Evolutionary conservation across 2,329 filamentous ascomycete species (phyloP), one percentile per base, ranked within the genome.

Genomic region (Coniochaeta pulveracea): DNA sequence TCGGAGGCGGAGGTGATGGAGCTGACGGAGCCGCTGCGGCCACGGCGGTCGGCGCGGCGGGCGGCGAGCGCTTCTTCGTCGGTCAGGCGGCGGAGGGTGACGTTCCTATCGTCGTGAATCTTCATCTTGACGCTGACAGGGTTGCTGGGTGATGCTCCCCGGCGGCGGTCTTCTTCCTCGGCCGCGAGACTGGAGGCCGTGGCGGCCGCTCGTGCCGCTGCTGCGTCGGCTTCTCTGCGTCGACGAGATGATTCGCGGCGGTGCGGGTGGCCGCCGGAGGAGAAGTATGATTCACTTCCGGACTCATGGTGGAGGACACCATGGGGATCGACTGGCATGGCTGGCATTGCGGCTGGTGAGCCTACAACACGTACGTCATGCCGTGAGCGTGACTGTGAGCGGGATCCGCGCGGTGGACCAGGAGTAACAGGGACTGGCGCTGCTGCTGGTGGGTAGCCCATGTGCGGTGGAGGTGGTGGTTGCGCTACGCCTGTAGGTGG

Each of bases 11-110:
- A 41, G 44, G 67, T 76, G 47, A 68, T 74, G 19, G 64, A 52
- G 8, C 71, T 73, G 38, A 68, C 66, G 26, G 55, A 60, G 33
- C 70, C 57, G 26, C 57, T 48, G 27, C 58, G 49, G 31, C 57
- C 51, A 16, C 52, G 47, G 8, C 55, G 25, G 23, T 44, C 39
- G 34, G 38, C 51, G 27, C 60, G 58, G 10, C 57, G 50, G 4
- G 51, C 56, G 19, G 60, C 59, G 21, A 60, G 58, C 3, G 68
- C 61, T 48, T 80, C 75, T 40, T 74, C 67, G 17, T 76, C 72
- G 0, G 75, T 76, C 16, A 79, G 54, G 22, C 71, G 62, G 23
- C 74, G 65, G 26, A 80, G 55, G 10, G 74, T 80, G 36, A 80
- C 65, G 40, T 75, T 75, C 40, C 68, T 60, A 43, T 79, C 72